Conservation (phyloP, 805 yeast genomes). For the Saccharomyces jurei region DNA sequence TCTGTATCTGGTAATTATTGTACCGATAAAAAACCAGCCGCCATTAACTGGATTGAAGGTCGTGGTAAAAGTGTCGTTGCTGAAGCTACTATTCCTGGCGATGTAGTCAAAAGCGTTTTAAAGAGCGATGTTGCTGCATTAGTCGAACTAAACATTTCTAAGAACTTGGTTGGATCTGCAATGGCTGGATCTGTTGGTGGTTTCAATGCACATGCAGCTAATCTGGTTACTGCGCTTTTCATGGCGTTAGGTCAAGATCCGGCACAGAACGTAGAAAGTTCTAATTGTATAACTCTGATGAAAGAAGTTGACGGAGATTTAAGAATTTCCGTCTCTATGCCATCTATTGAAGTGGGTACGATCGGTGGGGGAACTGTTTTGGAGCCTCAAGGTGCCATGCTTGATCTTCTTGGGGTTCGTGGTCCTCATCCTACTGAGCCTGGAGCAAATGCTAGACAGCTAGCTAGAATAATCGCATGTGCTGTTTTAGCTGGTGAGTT, state of each 20-base stretch:
- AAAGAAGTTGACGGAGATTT: constrained; percentile 74
- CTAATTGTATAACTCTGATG: constrained; percentile 96
- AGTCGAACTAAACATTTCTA: constrained; percentile 80
- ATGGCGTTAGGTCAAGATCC: constrained; percentile 99
- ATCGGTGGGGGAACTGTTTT: constrained; percentile 98
- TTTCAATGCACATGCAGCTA: constrained; percentile 96
- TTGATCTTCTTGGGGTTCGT: constrained; percentile 85
- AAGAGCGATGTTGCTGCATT: constrained; percentile 89
- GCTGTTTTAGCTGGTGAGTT: constrained; percentile 95
- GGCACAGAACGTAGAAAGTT: constrained; percentile 97
- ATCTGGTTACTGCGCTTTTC: constrained; percentile 86
- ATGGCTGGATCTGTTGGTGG: constrained; percentile 99
- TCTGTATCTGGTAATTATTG: constrained; percentile 97
- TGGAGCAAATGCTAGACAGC: constrained; percentile 88
- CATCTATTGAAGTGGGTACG: constrained; percentile 97
- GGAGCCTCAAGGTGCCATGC: constrained; percentile 95
- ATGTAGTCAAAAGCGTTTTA: constrained; percentile 69
- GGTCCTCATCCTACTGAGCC: constrained; percentile 94
- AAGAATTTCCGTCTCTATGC: constrained; percentile 96
- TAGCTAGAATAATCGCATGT: constrained; percentile 87
- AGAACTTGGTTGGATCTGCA: constrained; percentile 92
- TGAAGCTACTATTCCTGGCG: constrained; percentile 82
- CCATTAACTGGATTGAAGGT: constrained; percentile 98
- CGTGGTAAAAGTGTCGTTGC: constrained; percentile 98
- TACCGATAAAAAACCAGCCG: constrained; percentile 95